Conservation (phyloP, 805 yeast species). For the Suhomyces faveliae region DNA sequence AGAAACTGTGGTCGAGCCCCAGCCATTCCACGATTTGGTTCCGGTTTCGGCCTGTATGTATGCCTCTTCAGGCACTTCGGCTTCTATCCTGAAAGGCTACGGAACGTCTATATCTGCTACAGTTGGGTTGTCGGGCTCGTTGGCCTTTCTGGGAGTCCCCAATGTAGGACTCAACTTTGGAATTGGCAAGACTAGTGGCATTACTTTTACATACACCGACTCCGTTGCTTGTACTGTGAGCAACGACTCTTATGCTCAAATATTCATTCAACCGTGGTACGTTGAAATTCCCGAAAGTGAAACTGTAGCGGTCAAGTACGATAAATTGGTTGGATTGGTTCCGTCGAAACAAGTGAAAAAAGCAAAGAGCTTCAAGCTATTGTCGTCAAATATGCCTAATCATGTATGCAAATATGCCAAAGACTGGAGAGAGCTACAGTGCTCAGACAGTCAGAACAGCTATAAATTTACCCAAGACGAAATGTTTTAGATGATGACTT, state of each 20-base stretch:
- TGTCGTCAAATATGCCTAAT: conserved; percentile 5
- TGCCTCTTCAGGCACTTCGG: conserved; percentile 1
- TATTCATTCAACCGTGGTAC: conserved; percentile 10
- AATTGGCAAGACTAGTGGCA: not conserved
- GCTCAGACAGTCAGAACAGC: conserved; percentile 4
- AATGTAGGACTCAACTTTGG: not conserved
- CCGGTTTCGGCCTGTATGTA: conserved; percentile 11
- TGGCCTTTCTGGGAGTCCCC: not conserved
- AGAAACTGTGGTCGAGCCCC: not conserved
- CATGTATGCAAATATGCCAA: conserved; percentile 7
- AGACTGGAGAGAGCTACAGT: conserved; percentile 3
- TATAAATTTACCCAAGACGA: not conserved
- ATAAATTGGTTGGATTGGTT: not conserved
- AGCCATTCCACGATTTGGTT: not conserved
- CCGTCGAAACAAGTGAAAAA: not conserved
- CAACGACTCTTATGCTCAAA: conserved; percentile 6
- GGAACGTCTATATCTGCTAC: not conserved
- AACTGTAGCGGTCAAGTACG: not conserved
- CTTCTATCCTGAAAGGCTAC: conserved; percentile 2
- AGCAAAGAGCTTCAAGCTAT: not conserved
- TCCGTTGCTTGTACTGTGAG: conserved; percentile 4
- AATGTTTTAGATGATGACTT: not conserved
- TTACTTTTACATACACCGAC: conserved; percentile 1
- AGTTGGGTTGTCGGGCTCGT: not conserved
- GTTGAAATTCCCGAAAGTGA: conserved; percentile 7